These are phyloP conservation scores for Boletus mariae DNA, from an alignment of 1,284 basidiomycete genomes.

Conservation along the genomic window DNA sequence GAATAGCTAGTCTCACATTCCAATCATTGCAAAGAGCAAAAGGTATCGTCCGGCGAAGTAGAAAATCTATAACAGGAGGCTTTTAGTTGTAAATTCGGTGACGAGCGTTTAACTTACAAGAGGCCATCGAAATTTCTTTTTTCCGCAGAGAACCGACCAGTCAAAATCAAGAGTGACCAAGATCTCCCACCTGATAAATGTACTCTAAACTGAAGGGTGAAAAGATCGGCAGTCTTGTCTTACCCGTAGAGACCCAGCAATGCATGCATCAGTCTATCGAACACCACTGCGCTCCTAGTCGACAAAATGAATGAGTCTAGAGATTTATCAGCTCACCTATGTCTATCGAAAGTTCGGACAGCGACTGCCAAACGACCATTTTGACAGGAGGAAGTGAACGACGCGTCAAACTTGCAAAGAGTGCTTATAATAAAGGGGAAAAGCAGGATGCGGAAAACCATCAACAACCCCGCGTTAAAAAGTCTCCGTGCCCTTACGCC, in stretches of 20 bases:
- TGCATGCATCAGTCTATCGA: conserved; percentile 27
- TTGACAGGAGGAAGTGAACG: conserved; percentile 3
- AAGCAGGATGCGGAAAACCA: background rate
- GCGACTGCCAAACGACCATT: conserved; percentile 31
- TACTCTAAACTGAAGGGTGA: conserved; percentile 4
- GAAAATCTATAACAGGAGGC: conserved; percentile 15
- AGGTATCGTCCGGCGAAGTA: conserved; percentile 33
- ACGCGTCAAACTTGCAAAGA: background rate
- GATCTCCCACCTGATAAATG: conserved; percentile 28
- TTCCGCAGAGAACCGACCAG: conserved; percentile 30
- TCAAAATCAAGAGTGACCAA: conserved; percentile 31
- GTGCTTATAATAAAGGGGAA: conserved; percentile 3
- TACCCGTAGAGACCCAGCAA: conserved; percentile 32
- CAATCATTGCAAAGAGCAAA: conserved; percentile 32
- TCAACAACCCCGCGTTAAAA: conserved; percentile 15
- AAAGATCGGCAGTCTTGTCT: background rate
- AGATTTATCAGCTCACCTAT: conserved; percentile 15
- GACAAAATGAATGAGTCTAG: background rate
- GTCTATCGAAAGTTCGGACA: conserved; percentile 22
- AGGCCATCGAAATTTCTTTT: conserved; percentile 33
- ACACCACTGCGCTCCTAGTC: conserved; percentile 14
- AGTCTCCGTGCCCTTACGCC: conserved; percentile 4
- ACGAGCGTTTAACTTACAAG: conserved; percentile 18
- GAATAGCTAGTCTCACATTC: conserved; percentile 23
- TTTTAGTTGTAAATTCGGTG: background rate